Conservation (phyloP, 768 basidiomycete species). For the Leccinum arenicola region DNA sequence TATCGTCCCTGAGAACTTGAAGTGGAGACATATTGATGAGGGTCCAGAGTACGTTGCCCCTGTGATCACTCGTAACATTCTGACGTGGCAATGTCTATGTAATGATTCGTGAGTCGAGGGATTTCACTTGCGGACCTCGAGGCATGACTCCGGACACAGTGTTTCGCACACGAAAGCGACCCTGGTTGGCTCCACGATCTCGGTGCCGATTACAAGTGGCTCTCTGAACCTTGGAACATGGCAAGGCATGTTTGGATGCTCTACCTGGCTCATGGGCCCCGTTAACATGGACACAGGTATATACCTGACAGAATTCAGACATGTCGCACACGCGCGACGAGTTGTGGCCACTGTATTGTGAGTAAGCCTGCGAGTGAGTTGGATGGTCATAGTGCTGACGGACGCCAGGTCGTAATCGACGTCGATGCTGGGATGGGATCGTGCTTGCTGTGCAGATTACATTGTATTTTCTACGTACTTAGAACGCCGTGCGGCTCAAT, state of each 20-base stretch:
- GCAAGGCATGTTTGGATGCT: constrained; percentile 60
- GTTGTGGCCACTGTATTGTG: constrained; percentile 84
- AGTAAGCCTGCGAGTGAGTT: constrained; percentile 19
- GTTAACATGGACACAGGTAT: constrained; percentile 49
- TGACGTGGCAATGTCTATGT: constrained; percentile 12
- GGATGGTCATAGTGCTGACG: background rate
- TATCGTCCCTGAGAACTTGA: constrained; percentile 79
- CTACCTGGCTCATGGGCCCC: background rate
- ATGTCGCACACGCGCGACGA: constrained; percentile 58
- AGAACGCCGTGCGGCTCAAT: background rate
- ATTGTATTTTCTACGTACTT: background rate
- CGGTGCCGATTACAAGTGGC: constrained; percentile 80
- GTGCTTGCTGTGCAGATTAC: background rate
- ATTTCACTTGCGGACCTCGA: background rate
- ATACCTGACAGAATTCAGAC: constrained; percentile 84
- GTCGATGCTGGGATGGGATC: background rate
- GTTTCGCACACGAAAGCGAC: constrained; percentile 91
- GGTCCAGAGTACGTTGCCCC: constrained; percentile 69
- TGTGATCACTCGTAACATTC: background rate
- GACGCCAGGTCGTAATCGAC: constrained; percentile 8
- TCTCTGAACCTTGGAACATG: constrained; percentile 83
- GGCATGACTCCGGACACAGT: constrained; percentile 34
- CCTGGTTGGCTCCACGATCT: constrained; percentile 78
- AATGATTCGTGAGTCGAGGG: constrained; percentile 68
- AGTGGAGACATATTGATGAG: constrained; percentile 89